Base-by-base conservation (phyloP, 2,329 filamentous ascomycete species). In the Penicillium sp. region DNA sequence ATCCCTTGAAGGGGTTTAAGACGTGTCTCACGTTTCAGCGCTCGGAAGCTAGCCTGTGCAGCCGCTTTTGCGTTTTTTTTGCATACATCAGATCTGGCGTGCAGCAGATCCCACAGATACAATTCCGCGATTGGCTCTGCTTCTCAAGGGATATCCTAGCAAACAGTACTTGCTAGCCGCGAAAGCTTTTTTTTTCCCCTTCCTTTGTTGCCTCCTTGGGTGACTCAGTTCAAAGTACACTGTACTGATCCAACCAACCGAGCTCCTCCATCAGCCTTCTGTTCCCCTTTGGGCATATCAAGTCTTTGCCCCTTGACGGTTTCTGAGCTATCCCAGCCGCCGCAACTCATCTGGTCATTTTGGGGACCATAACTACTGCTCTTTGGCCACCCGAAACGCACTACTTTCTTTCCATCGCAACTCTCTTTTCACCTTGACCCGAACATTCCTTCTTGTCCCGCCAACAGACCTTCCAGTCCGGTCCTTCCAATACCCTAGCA, bases 291-390 rank as follows among this genome's bases (percentile, higher is more conserved):
- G n/a, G n/a, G 35, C 29, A n/a, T 59, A 35, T 45, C 57, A 56
- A 43, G 32, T 38, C 48, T 23, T 32, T 14, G 26, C 55, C 53
- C 58, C 58, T 52, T 52, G 54, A 51, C 45, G 47, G 47, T 45
- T 50, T 53, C 51, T 41, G 51, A 58, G 48, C 57, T 42, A 47
- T 50, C 49, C 58, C 55, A 60, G 50, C 56, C 58, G 42, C 52
- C 42, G 35, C 39, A 50, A 50, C 51, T 36, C 34, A 43, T 30
- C 35, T 19, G 14, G 18, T 34, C 10, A 34, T 26, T 32, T 30
- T 19, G 58, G 34, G 47, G 10, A 36, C 34, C 48, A 48, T 59
- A 54, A 46, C 42, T 55, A 57, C 39, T 23, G 32, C 38, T 29
- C 27, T 49, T 27, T 27, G 19, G 26, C 30, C 32, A 30, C 48